These are phyloP conservation scores for Daldinia sp. DNA, from an alignment of 2,329 filamentous ascomycete genomes.

Conservation along the genomic window DNA sequence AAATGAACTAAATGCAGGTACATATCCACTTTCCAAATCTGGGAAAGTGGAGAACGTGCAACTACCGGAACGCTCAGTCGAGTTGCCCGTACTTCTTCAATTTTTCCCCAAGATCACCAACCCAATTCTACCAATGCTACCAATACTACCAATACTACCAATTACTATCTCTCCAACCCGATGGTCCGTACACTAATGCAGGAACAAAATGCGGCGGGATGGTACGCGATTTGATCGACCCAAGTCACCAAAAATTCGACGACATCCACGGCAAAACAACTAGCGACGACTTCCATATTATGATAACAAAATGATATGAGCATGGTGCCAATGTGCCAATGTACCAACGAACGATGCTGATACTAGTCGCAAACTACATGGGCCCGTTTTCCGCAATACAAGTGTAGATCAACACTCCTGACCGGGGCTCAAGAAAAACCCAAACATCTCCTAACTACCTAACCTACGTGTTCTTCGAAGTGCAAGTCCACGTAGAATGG, in stretches of 20 bases:
- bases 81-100: neutral
- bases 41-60: constrained; percentile 7
- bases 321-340: neutral
- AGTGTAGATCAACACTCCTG: neutral
- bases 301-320: neutral
- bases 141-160: no score
- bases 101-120: constrained; percentile 8
- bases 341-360: neutral
- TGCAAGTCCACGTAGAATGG: constrained; percentile 13
- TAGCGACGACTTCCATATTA: neutral
- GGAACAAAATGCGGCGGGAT: constrained; percentile 20
- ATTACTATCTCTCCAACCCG: neutral
- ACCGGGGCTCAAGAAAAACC: neutral
- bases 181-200: constrained; percentile 16
- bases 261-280: neutral
- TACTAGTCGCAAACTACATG: constrained; percentile 4
- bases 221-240: constrained; percentile 13
- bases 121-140: neutral
- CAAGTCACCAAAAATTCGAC: constrained; percentile 2
- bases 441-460: neutral
- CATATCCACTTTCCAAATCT: constrained; percentile 12
- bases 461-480: constrained; percentile 24
- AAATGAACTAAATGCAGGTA: constrained; percentile 34
- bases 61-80: constrained; percentile 7
- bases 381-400: neutral